A percentile compares a stretch with the other conserved stretches of the same genome.
Conservation (phyloP, 805 yeast species). For the Clavispora santaluciae region DNA sequence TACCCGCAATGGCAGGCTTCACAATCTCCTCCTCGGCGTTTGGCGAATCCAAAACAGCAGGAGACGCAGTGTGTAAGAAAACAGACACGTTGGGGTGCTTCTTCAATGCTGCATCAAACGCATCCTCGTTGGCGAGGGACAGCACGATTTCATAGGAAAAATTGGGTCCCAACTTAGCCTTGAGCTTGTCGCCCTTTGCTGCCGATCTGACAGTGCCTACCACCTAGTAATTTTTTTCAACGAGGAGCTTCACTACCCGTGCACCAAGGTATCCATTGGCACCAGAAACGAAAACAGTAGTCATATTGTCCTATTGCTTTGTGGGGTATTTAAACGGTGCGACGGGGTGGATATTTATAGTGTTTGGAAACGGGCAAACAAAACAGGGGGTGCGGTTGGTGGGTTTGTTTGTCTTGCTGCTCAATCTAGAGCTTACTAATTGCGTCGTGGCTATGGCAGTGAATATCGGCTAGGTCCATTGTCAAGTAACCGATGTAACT, state of each 20-base stretch:
- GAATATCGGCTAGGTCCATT: no score
- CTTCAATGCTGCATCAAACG: conserved; percentile 40
- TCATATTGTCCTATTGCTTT: no score
- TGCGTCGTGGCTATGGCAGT: no score
- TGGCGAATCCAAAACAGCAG: conserved; percentile 43
- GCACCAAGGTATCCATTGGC: conserved; percentile 2
- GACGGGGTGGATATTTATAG: no score
- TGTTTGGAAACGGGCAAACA: no score
- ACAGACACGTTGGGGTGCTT: conserved; percentile 47
- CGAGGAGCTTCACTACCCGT: background rate
- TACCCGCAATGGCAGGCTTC: conserved; percentile 44
- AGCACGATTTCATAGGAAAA: background rate
- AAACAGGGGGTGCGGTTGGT: no score
- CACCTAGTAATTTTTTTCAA: background rate
- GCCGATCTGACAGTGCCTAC: conserved; percentile 1
- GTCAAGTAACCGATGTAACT: no score
- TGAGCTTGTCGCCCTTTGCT: background rate
- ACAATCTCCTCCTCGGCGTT: conserved; percentile 48
- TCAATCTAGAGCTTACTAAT: no score
- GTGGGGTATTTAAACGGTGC: no score
- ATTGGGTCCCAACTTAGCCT: background rate
- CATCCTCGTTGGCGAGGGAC: background rate
- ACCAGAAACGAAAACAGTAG: conserved; percentile 1
- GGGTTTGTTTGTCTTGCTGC: no score
- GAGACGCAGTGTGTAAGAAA: conserved; percentile 60